These are phyloP conservation scores for Paramyrothecium sp. DNA, from an alignment of 2,329 filamentous ascomycete genomes.

Conservation along the genomic window DNA sequence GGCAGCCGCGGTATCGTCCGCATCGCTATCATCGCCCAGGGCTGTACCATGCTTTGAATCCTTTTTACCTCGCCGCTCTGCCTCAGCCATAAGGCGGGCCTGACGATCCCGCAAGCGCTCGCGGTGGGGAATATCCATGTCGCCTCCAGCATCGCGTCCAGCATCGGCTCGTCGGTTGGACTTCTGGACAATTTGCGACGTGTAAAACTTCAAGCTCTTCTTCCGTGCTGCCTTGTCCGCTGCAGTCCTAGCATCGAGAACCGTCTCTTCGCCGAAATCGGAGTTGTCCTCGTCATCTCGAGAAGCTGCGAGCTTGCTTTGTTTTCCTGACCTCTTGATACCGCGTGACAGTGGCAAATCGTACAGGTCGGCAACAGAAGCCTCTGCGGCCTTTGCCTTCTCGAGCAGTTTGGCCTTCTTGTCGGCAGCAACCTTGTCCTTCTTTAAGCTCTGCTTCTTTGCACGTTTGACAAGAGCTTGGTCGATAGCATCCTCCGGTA, in stretches of 20 bases:
- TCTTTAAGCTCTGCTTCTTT: constrained; percentile 27
- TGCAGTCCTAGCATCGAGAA: constrained; percentile 72
- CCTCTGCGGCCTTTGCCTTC: constrained; percentile 63
- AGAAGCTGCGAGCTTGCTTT: constrained; percentile 27
- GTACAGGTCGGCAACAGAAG: constrained; percentile 68
- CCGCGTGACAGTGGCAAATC: constrained; percentile 53
- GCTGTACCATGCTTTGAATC: constrained; percentile 61
- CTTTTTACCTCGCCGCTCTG: constrained; percentile 76
- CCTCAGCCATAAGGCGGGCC: constrained; percentile 82
- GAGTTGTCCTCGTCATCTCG: constrained; percentile 64
- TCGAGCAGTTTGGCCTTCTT: constrained; percentile 42
- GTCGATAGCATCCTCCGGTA: constrained; percentile 8
- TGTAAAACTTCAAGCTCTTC: constrained; percentile 95
- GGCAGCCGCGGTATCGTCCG: constrained; percentile 58
- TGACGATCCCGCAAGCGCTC: constrained; percentile 86
- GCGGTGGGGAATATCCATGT: constrained; percentile 81
- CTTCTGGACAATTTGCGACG: constrained; percentile 94
- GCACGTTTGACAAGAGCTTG: constrained; percentile 22
- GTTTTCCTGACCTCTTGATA: constrained; percentile 43
- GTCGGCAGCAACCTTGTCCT: constrained; percentile 31
- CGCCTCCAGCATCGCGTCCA: constrained; percentile 73
- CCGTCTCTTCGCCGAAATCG: constrained; percentile 90
- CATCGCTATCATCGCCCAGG: constrained; percentile 67
- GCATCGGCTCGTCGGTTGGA: constrained; percentile 78
- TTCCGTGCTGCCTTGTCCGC: constrained; percentile 87